Conservation (phyloP, 225 moss, liverwort and hornwort species). For the Sphagnum contortum region DNA sequence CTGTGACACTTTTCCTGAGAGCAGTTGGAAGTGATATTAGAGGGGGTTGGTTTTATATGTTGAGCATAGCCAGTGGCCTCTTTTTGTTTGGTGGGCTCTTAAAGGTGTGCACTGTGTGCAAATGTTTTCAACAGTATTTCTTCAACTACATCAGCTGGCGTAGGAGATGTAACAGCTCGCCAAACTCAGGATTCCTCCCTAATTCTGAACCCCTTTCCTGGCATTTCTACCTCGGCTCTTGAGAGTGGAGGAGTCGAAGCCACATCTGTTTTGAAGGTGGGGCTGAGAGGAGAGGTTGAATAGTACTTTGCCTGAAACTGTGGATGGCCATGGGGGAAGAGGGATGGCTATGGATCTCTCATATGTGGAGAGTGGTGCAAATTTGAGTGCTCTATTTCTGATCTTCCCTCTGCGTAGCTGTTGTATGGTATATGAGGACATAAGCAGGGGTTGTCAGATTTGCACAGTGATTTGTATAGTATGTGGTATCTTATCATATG, state of each 20-base stretch:
- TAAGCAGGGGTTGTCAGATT: too few relatives aligned
- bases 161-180: conserved; percentile 53
- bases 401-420: too few relatives aligned
- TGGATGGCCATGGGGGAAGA: background rate
- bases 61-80: background rate
- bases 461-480: too few relatives aligned
- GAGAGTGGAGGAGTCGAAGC: conserved; percentile 44
- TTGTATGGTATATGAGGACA: too few relatives aligned
- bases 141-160: conserved; percentile 53
- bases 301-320: background rate
- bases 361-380: too few relatives aligned
- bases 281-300: background rate
- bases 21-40: too few relatives aligned
- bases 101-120: conserved; percentile 5
- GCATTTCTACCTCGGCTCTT: conserved; percentile 36
- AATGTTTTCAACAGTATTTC: conserved; percentile 48
- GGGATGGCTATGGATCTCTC: too few relatives aligned
- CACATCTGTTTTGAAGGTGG: conserved; percentile 51
- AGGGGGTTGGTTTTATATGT: too few relatives aligned
- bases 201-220: conserved; percentile 35
- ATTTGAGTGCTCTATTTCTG: too few relatives aligned
- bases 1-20: too few relatives aligned
- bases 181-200: conserved; percentile 48
- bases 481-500: too few relatives aligned
- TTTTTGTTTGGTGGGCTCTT: conserved; percentile 2